Percentiles rank a stretch among this genome's conserved stretches.
These are phyloP conservation scores for Colletotrichum shisoi DNA, from an alignment of 2,329 filamentous ascomycete genomes.

Conservation along the genomic window DNA sequence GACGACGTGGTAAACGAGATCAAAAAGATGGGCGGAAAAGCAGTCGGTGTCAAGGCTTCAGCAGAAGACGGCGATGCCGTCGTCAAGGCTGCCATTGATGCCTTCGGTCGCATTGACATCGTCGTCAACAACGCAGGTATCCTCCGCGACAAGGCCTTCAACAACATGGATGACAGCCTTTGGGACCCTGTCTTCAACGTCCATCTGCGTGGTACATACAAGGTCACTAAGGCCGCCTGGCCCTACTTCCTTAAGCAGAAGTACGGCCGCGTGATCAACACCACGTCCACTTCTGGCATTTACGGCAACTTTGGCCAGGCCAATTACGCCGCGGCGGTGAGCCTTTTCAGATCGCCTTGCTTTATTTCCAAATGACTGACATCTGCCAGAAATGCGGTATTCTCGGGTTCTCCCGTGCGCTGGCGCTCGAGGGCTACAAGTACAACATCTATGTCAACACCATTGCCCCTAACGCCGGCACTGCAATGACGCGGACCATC, in stretches of 20 bases:
- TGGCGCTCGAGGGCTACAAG: conserved; percentile 92
- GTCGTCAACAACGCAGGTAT: conserved; percentile 98
- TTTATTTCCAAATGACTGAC: conserved; percentile 38
- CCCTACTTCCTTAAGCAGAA: conserved; percentile 98
- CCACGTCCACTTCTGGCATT: conserved; percentile 94
- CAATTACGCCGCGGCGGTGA: conserved; percentile 90
- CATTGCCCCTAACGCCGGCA: conserved; percentile 96
- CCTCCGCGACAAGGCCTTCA: conserved; percentile 95
- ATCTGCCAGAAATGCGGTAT: conserved; percentile 81
- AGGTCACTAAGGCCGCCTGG: conserved; percentile 96
- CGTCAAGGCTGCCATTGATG: conserved; percentile 91
- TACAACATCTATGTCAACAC: conserved; percentile 99
- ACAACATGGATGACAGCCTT: conserved; percentile 93
- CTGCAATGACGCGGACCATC: conserved; percentile 91
- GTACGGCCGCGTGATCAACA: conserved; percentile 96
- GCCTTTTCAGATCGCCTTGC: conserved; percentile 45
- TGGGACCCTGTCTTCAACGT: conserved; percentile 95
- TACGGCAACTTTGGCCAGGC: conserved; percentile 99
- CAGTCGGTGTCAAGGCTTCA: conserved; percentile 90
- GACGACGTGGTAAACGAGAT: conserved; percentile 93
- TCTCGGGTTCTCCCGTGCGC: conserved; percentile 89
- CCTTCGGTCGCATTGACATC: conserved; percentile 92
- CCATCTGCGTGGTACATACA: conserved; percentile 93
- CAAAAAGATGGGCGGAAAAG: conserved; percentile 85
- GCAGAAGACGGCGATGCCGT: conserved; percentile 92